Evolutionary conservation across 306 rosid species (phyloP).

Genomic region (Quercus gilva): DNA sequence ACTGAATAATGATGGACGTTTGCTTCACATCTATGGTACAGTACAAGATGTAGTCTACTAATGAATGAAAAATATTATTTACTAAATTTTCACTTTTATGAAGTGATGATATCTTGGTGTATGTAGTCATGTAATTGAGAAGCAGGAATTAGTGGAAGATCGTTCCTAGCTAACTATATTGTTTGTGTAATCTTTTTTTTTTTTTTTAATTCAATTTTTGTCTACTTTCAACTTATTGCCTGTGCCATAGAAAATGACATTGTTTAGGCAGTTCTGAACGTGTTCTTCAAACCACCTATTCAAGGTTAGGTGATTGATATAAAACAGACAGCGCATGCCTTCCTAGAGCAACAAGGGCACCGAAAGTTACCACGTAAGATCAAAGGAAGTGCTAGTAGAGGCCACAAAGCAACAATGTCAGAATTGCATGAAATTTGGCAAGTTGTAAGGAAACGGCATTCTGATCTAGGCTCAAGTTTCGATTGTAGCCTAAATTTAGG

Average conservation of each 20-base stretch:
- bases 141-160: neutral
- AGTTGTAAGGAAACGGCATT: too few relatives aligned
- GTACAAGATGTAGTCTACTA: neutral
- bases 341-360: accelerated
- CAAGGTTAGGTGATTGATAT: conserved; percentile 61
- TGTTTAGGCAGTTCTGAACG: conserved; percentile 63
- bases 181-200: neutral
- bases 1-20: conserved; percentile 5
- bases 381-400: too few relatives aligned
- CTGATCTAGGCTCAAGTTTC: accelerated
- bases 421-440: too few relatives aligned
- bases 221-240: conserved; percentile 2
- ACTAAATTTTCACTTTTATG: neutral
- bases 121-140: conserved; percentile 3
- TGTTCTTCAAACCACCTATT: conserved; percentile 85
- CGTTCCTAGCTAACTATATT: neutral
- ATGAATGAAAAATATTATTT: neutral
- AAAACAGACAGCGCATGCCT: accelerated
- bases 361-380: accelerated
- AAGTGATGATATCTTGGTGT: neutral
- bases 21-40: neutral
- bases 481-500: too few relatives aligned
- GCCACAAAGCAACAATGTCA: accelerated
- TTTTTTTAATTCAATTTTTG: conserved; percentile 1
- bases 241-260: conserved; percentile 8